Percentiles rank a stretch among this genome's conserved stretches.
phyloP scores from a whole-genome alignment of 1,139 yeast species.

The Torulaspora pretoriensis region DNA sequence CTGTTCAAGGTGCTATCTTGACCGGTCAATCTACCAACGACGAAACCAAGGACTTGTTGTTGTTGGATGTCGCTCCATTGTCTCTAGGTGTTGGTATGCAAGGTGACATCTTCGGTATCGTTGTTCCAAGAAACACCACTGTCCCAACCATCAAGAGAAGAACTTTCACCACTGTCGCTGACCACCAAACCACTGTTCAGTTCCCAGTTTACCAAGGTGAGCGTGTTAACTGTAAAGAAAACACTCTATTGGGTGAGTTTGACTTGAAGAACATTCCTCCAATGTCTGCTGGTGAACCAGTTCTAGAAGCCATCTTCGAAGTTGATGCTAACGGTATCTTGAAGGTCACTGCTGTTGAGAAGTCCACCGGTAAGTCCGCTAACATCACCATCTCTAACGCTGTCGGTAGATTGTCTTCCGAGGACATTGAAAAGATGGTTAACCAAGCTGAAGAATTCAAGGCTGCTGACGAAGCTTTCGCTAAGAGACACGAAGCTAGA shows the following conservation, averaged over 20 bases:
- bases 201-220: slow-evolving; percentile 99
- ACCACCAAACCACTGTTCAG: slow-evolving; percentile 98
- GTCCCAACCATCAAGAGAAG: slow-evolving; percentile 99
- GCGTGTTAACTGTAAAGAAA: slow-evolving; percentile 99
- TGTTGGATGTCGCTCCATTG: slow-evolving; percentile 97
- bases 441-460: slow-evolving; percentile 98
- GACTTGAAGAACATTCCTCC: slow-evolving; percentile 99
- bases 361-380: slow-evolving; percentile 98
- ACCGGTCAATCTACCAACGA: slow-evolving; percentile 97
- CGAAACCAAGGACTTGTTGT: slow-evolving; percentile 94
- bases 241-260: slow-evolving; percentile 99
- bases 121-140: slow-evolving; percentile 99
- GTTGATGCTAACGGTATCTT: slow-evolving; percentile 99
- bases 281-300: slow-evolving; percentile 99
- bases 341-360: slow-evolving; percentile 99
- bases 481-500: slow-evolving; percentile 99
- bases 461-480: slow-evolving; percentile 98
- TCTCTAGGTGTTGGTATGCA: slow-evolving; percentile 99
- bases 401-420: slow-evolving; percentile 96
- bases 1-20: slow-evolving; percentile 98
- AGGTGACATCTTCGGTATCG: slow-evolving; percentile 98
- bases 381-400: slow-evolving; percentile 99
- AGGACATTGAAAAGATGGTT: slow-evolving; percentile 98
- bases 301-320: slow-evolving; percentile 98
- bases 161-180: slow-evolving; percentile 99